Base-by-base conservation (phyloP, 2,329 filamentous ascomycete species). In the Lasiodiplodia citricola region DNA sequence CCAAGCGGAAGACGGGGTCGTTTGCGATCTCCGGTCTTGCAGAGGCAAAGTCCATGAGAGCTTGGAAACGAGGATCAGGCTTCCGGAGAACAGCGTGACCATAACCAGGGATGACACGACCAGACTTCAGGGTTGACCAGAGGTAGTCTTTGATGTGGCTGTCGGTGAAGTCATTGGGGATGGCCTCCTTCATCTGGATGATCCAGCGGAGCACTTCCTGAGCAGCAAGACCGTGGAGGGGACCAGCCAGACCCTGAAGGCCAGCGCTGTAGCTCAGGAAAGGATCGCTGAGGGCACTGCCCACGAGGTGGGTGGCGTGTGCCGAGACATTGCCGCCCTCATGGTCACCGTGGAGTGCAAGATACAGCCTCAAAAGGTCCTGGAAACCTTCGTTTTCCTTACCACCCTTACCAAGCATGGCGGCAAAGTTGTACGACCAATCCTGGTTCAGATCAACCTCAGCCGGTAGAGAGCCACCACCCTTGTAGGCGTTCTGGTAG, bases 361-460 rank as follows among this genome's bases (percentile, higher is more conserved):
- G 90, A 83, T 99, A 99, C 38, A 99, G 85, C 74, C 96, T 90
- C 71, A 99, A 87, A 23, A 99, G 87, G 77, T 99, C 96, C 80
- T 98, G 95, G 87, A 99, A 97, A 80, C 92, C 92, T 83, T 94
- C 92, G 75, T 98, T 91, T 82, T 97, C 86, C 81, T 91, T 89
- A 73, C 94, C 93, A 63, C 91, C 88, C 84, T 96, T 97, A 77
- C 95, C 95, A 66, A 98, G 88, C 89, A 98, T 94, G 73, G 94
- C 92, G 56, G 96, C 96, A 77, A 97, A 99, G 87, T 99, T 99
- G 87, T 97, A 97, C 0, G 94, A 91, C 96, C 96, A 99, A 82
- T 99, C 96, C 83, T 97, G 93, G 74, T 91, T 87, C 69, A 88
- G 82, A 75, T 99, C 94, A 62, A 96, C 85, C 80, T 92, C 84